Base-by-base conservation (phyloP, 108 stramenopile species). In the Bacterosira constricta region DNA sequence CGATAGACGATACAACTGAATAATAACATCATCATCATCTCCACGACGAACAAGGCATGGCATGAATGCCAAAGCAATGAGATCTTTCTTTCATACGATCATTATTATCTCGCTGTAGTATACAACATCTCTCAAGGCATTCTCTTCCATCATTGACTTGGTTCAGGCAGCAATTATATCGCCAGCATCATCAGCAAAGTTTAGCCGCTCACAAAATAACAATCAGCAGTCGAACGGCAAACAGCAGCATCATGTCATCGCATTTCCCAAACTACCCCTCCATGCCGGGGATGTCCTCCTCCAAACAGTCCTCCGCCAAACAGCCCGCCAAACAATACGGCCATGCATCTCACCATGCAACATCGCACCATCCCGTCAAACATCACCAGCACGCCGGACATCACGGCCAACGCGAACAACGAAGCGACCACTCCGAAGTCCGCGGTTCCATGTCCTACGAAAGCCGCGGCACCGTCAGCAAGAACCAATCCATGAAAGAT, bases 401-500 rank as follows among this genome's bases (percentile, higher is more conserved):
- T 27, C 55, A 73, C 41, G 23, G 26, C 56, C 63, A 27, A 30
- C 53, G 26, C 9, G 64, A 65, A 52, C 55, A 67, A 27, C 73
- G 73, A 36, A 59, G 49, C 49, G 73, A 72, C n/a, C 46, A 34
- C 23, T 50, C 53, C 29, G 62, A 61, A 15, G 58, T 72, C 65
- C 73, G 65, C 31, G 39, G 34, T 35, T 59, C 66, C 30, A 31
- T 38, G 37, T 57, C 55, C 37, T 67, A 67, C 53, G 65, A 67
- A 42, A 56, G 54, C 11, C 66, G 73, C 44, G 42, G 20, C 32
- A 47, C 71, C 62, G 58, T 74, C 26, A 34, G 4, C 44, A 74
- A 65, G 46, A 74, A 57, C 60, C 67, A 59, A 30, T 79, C 78
- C 46, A 60, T 42, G 27, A 57, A 75, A 17, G 71, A 77, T 32